Percentiles rank a stretch among this genome's conserved stretches.
Conservation (phyloP, 73 alveolate species). For the Blepharisma stoltei region DNA sequence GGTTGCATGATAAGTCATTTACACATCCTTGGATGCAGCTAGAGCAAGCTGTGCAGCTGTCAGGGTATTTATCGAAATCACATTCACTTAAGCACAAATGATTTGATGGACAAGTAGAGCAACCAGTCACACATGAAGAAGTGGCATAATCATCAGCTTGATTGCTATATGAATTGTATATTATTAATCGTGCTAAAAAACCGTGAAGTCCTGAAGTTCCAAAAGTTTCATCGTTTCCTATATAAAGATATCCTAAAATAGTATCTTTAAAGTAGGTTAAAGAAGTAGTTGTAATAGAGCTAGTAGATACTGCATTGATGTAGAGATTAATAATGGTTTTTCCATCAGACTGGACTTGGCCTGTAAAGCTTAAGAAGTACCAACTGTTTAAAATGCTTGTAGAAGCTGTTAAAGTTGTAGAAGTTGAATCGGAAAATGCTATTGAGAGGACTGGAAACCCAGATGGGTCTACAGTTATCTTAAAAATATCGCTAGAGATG, state of each 20-base stretch:
- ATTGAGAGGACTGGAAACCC: no score
- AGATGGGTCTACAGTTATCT: no score
- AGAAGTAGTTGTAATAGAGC: no score
- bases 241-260: no score
- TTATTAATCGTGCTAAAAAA: neutral
- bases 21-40: neutral
- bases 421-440: no score
- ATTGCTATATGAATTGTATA: neutral
- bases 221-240: neutral
- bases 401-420: no score
- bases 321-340: no score
- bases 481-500: neutral
- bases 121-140: neutral
- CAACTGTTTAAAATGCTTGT: no score
- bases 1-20: slow-evolving; percentile 5
- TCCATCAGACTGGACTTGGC: neutral
- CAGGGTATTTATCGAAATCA: no score
- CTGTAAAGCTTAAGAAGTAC: neutral
- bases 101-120: neutral
- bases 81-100: neutral
- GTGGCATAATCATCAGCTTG: neutral
- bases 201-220: neutral
- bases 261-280: no score
- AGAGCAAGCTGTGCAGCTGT: slow-evolving; percentile 1
- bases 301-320: no score